These are phyloP conservation scores for Solanum hybrid DNA, from an alignment of 305 asterid species.

Conservation along the genomic window DNA sequence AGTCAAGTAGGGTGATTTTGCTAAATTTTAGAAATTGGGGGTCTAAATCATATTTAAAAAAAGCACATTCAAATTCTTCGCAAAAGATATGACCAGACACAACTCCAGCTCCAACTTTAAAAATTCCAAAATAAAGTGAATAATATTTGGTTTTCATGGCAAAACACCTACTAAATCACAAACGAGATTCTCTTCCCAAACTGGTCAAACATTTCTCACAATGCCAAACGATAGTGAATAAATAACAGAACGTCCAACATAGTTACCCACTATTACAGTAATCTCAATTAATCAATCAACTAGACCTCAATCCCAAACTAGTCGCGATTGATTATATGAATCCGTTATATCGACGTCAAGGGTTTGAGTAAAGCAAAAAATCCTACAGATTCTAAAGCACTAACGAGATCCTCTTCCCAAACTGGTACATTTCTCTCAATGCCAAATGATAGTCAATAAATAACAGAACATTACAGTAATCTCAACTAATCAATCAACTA, in stretches of 20 bases:
- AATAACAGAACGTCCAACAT: neutral
- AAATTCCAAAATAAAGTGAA: neutral
- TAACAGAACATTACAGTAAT: neutral
- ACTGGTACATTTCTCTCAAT: neutral
- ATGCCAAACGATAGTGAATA: neutral
- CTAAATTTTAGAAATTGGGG: neutral
- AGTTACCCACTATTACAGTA: neutral
- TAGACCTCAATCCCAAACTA: neutral
- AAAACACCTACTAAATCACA: neutral
- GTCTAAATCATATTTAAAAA: neutral
- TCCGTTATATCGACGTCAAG: neutral
- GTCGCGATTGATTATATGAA: neutral
- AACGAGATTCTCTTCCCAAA: neutral
- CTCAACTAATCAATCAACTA: neutral
- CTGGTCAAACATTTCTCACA: neutral
- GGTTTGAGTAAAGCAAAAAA: neutral
- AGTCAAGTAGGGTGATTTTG: neutral
- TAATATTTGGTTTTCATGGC: neutral
- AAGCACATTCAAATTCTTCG: neutral
- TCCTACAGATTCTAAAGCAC: neutral
- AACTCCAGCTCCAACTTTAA: neutral
- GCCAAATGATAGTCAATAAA: neutral
- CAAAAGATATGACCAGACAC: neutral
- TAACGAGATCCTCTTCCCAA: neutral
- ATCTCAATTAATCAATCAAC: neutral